Conservation (phyloP, 176 grass and related monocot genomes). For the Triticum turgidum region DNA sequence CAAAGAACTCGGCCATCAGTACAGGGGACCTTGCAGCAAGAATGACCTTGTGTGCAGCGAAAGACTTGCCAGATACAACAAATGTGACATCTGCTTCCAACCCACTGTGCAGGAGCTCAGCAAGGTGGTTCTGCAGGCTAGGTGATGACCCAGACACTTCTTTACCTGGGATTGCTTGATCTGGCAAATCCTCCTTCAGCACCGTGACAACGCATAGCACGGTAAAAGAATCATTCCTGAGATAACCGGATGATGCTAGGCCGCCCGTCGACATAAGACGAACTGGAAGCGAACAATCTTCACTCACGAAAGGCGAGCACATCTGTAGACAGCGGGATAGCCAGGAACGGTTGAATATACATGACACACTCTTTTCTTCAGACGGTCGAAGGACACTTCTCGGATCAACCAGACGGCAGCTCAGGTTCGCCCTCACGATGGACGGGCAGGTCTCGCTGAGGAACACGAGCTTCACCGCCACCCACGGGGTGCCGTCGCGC, state of each 20-base stretch:
- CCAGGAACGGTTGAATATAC: neutral
- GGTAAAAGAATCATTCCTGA: slow-evolving; percentile 14
- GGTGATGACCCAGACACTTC: neutral
- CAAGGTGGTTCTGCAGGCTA: neutral
- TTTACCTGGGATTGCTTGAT: neutral
- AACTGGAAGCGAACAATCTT: neutral
- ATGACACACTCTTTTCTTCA: neutral
- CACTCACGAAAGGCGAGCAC: neutral
- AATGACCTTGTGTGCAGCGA: neutral
- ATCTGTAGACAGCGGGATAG: neutral
- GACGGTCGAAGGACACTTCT: neutral
- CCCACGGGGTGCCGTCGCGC: neutral
- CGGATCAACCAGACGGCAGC: neutral
- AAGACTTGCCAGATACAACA: neutral
- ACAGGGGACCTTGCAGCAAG: slow-evolving; percentile 29
- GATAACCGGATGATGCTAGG: neutral
- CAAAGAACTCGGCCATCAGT: slow-evolving; percentile 43
- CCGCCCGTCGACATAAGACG: neutral
- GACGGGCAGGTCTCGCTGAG: neutral
- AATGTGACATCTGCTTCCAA: neutral
- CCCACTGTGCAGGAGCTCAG: neutral
- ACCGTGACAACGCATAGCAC: neutral
- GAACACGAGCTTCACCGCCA: neutral
- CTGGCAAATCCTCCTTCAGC: slow-evolving; percentile 3
- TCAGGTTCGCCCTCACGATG: neutral